Percentiles rank a stretch among this genome's conserved stretches.
Evolutionary conservation across 306 rosid genomes (phyloP).

Genomic region (Leucaena leucocephala): DNA sequence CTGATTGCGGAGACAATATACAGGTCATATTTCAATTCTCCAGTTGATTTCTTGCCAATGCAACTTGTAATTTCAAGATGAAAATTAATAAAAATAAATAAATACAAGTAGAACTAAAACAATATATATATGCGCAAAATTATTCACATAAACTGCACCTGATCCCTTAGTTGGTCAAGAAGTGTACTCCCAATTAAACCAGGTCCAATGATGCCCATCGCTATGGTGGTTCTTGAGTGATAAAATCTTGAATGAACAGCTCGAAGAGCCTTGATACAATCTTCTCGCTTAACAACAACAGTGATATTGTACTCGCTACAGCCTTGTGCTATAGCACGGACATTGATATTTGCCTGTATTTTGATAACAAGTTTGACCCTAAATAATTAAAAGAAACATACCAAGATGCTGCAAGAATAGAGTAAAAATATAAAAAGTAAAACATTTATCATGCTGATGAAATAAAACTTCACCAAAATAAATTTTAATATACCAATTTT

Average conservation of each 20-base stretch:
- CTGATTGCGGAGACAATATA: not conserved
- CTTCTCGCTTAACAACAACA: slow-evolving; percentile 87
- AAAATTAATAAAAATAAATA: not conserved
- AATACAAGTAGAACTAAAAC: slow-evolving; percentile 10
- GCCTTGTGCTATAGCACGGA: slow-evolving; percentile 99
- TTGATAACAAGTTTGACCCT: slow-evolving; percentile 33
- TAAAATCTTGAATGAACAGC: slow-evolving; percentile 99
- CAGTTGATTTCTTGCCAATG: slow-evolving; percentile 2
- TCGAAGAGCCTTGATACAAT: slow-evolving; percentile 88
- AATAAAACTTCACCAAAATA: not conserved
- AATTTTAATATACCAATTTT: not conserved
- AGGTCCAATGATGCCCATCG: slow-evolving; percentile 97
- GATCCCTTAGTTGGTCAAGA: slow-evolving; percentile 95
- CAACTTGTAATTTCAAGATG: slow-evolving; percentile 13
- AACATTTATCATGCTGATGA: slow-evolving; percentile 4
- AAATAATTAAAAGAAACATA: slow-evolving; percentile 22
- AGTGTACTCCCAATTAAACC: slow-evolving; percentile 94
- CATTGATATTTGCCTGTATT: slow-evolving; percentile 89
- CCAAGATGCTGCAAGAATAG: slow-evolving; percentile 24
- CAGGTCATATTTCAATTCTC: slow-evolving; percentile 7
- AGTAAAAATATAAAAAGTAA: not conserved
- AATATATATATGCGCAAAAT: slow-evolving; percentile 12
- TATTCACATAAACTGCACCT: slow-evolving; percentile 57
- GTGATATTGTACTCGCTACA: slow-evolving; percentile 95
- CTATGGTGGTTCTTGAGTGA: slow-evolving; percentile 89